Evolutionary conservation across 2,329 filamentous ascomycete species (phyloP).

Genomic region (Cercospora sp.): DNA sequence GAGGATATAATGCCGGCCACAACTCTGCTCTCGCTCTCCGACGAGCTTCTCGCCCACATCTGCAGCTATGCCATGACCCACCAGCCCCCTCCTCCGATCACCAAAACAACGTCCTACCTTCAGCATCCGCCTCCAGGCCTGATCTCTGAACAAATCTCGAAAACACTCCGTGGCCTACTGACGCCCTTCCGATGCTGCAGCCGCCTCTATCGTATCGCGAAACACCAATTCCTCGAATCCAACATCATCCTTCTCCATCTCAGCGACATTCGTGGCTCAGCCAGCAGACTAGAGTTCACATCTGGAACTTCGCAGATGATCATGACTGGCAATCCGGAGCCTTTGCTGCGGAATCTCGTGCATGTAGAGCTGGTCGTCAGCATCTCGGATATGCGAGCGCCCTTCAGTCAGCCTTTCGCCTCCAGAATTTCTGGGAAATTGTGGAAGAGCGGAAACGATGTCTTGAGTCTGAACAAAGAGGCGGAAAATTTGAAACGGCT

Average conservation of each 20-base stretch:
- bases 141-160: constrained; percentile 13
- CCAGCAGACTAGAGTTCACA: constrained; percentile 13
- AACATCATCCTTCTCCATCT: constrained; percentile 16
- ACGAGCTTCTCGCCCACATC: constrained; percentile 17
- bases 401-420: constrained; percentile 18
- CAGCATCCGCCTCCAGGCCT: background rate
- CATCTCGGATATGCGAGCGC: constrained; percentile 17
- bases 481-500: constrained; percentile 7
- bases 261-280: constrained; percentile 17
- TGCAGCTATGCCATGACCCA: constrained; percentile 13
- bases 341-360: constrained; percentile 5
- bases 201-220: constrained; percentile 5
- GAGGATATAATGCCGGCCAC: background rate
- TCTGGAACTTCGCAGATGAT: constrained; percentile 11
- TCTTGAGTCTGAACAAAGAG: constrained; percentile 7
- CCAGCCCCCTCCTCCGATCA: background rate
- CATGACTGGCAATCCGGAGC: constrained; percentile 16
- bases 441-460: constrained; percentile 14
- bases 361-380: constrained; percentile 15
- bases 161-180: constrained; percentile 6
- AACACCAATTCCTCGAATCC: constrained; percentile 16
- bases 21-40: constrained; percentile 7
- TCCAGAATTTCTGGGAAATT: background rate
- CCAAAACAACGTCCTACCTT: background rate
- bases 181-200: constrained; percentile 13